Percentiles rank a stretch among this genome's conserved stretches.
phyloP scores from a whole-genome alignment of 1,139 yeast genomes.

The Sugiyamaella pinicola region DNA sequence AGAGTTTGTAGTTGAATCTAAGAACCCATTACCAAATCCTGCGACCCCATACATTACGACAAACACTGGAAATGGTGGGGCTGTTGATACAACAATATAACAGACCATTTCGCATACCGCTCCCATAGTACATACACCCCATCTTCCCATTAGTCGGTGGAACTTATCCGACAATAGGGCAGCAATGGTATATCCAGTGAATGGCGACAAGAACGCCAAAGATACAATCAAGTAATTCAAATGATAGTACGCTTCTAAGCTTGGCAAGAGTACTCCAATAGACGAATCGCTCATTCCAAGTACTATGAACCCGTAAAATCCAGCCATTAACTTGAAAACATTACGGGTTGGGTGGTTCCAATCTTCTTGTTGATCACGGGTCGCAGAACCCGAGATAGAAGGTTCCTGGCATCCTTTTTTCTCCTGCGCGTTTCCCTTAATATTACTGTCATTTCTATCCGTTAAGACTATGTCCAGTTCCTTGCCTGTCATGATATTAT shows the following conservation, averaged over 20 bases:
- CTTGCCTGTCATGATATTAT: too few relatives aligned
- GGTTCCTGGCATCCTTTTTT: not conserved
- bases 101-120: slow-evolving; percentile 43
- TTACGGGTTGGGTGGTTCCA: slow-evolving; percentile 26
- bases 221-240: slow-evolving; percentile 33
- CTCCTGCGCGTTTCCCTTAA: not conserved
- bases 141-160: slow-evolving; percentile 48
- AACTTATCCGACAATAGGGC: slow-evolving; percentile 41
- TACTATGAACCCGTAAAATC: slow-evolving; percentile 24
- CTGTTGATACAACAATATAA: slow-evolving; percentile 47
- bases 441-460: not conserved
- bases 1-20: slow-evolving; percentile 57
- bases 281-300: slow-evolving; percentile 32
- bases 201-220: slow-evolving; percentile 34
- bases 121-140: slow-evolving; percentile 46
- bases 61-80: slow-evolving; percentile 45
- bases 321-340: slow-evolving; percentile 17
- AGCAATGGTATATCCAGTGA: slow-evolving; percentile 42
- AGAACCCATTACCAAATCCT: slow-evolving; percentile 59
- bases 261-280: slow-evolving; percentile 32
- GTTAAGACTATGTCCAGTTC: too few relatives aligned
- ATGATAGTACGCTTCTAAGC: slow-evolving; percentile 34
- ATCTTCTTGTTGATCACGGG: slow-evolving; percentile 9
- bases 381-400: not conserved
- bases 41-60: slow-evolving; percentile 58